A percentile compares a stretch with the other conserved stretches of the same genome.
Conservation (phyloP, 805 yeast species). For the Candida jianshihensis region DNA sequence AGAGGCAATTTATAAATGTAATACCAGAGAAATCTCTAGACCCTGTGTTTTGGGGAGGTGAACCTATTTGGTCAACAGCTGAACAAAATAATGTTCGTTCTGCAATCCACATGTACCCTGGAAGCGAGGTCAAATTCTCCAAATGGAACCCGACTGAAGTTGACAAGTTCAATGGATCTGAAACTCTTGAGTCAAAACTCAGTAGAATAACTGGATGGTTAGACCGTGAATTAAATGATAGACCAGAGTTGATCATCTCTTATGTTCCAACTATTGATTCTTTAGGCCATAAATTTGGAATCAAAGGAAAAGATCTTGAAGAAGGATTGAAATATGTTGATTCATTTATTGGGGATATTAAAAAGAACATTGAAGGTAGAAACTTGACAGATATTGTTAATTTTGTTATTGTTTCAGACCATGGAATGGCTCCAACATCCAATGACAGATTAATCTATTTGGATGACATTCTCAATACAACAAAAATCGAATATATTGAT, state of each 20-base stretch:
- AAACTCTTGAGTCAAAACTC: constrained; percentile 48
- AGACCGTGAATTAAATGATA: constrained; percentile 41
- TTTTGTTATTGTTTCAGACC: constrained; percentile 77
- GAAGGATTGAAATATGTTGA: constrained; percentile 61
- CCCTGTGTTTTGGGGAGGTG: constrained; percentile 82
- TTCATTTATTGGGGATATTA: constrained; percentile 40
- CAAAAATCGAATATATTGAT: constrained; percentile 52
- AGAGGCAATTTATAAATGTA: constrained; percentile 57
- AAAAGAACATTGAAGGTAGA: constrained; percentile 46
- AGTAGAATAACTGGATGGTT: constrained; percentile 60
- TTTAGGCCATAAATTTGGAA: constrained; percentile 69
- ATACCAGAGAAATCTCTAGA: constrained; percentile 45
- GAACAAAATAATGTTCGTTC: constrained; percentile 48
- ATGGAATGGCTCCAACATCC: constrained; percentile 89
- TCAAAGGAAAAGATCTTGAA: constrained; percentile 50
- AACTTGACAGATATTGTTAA: constrained; percentile 63
- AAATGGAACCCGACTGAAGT: constrained; percentile 42
- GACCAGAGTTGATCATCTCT: constrained; percentile 74
- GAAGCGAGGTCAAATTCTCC: constrained; percentile 65
- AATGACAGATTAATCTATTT: constrained; percentile 59
- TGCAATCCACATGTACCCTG: constrained; percentile 97
- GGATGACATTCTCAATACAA: constrained; percentile 58
- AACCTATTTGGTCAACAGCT: constrained; percentile 83
- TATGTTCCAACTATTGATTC: constrained; percentile 81
- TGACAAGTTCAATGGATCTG: constrained; percentile 61